Evolutionary conservation across 1,284 basidiomycete genomes (phyloP), one percentile per base, ranked within the genome.

Genomic region (Pterulicium gracile): DNA sequence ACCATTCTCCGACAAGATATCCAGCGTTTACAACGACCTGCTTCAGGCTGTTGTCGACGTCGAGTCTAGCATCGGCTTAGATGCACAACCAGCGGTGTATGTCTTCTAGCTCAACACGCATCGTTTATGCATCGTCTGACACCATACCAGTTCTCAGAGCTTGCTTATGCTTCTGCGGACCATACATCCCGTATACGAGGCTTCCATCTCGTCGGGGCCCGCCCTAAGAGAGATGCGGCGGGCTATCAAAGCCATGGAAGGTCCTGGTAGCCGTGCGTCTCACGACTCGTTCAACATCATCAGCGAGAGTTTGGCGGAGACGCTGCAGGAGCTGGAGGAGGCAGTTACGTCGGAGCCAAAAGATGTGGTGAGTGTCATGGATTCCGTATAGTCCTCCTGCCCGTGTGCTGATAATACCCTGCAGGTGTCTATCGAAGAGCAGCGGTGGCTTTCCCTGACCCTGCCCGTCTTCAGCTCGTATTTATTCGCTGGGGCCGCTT

Each of bases 391-490:
- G n/a, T n/a, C n/a, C n/a, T n/a, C n/a, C n/a, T n/a, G n/a, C n/a
- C n/a, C n/a, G n/a, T n/a, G n/a, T 17, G 19, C 36, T 39, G 36
- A 39, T 39, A 39, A 7, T 7, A 4, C 19, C 15, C 36, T 32
- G 19, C n/a, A 39, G 36, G n/a, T 10, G 19, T 10, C 7, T 5
- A 18, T 15, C 4, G 36, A 17, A 17, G 36, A 39, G 7, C n/a
- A 39, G 36, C 36, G 36, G 4, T 39, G 36, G 36, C 19, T 39
- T 15, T 15, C 15, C 5, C 36, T 39, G 4, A 17, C n/a, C 19
- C 19, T 39, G 36, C 36, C 36, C 36, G 36, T 39, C 19, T 17
- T 39, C 36, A 39, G 36, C 36, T 39, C 36, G 7, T 39, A 39
- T 17, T 4, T 39, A 7, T 39, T 17, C 15, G 19, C 36, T 39